A percentile compares a stretch with the other conserved stretches of the same genome.
Evolutionary conservation across 2,329 filamentous ascomycete species (phyloP).

Genomic region (Claviceps maximensis): DNA sequence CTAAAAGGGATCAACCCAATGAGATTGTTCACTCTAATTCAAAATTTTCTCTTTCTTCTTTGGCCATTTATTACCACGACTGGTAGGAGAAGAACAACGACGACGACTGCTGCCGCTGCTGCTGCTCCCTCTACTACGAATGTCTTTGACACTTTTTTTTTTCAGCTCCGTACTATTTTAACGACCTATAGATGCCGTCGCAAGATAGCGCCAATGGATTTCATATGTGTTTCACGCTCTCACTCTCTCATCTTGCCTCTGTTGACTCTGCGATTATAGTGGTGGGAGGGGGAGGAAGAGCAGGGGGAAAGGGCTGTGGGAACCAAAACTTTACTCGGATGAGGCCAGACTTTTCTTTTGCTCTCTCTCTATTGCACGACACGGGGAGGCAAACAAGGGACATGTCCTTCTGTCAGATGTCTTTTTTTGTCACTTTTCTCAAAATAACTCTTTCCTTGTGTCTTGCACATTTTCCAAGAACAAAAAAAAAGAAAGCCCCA

Average conservation of each 20-base stretch:
- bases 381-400: too few species aligned
- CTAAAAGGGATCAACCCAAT: constrained; percentile 13
- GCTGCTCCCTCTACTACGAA: constrained; percentile 12
- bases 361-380: too few species aligned
- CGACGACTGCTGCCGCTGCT: too few species aligned
- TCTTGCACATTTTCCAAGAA: too few species aligned
- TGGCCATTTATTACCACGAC: not conserved
- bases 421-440: too few species aligned
- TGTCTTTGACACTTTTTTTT: not conserved
- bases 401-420: too few species aligned
- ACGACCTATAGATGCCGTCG: constrained; percentile 22
- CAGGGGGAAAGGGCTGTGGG: not conserved
- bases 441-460: too few species aligned
- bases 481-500: too few species aligned
- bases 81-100: constrained; percentile 4
- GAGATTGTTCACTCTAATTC: constrained; percentile 21
- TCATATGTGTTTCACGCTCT: constrained; percentile 4
- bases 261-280: not conserved
- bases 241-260: constrained; percentile 3
- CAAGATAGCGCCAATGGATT: constrained; percentile 16
- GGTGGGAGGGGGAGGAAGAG: not conserved
- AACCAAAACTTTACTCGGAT: not conserved
- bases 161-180: not conserved
- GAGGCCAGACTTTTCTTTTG: too few species aligned
- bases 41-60: not conserved